Conservation (phyloP, 108 stramenopile genomes). For the Epithemia pelagica region DNA sequence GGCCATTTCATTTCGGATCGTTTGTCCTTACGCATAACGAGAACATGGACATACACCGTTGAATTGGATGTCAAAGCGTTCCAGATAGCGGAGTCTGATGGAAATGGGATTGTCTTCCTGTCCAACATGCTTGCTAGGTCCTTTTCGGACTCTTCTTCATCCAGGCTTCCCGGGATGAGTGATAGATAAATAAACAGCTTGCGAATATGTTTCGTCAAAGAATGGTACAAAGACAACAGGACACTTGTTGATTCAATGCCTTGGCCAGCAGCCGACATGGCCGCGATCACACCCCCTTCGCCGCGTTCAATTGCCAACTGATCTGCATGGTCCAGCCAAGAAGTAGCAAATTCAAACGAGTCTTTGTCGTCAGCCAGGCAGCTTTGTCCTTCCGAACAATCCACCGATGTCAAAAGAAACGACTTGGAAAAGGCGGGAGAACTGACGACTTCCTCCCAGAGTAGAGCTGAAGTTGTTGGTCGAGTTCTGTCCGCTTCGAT, state of each 20-base stretch:
- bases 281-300: constrained; percentile 63
- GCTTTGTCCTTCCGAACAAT: constrained; percentile 18
- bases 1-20: constrained; percentile 7
- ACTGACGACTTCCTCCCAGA: constrained; percentile 43
- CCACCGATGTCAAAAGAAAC: constrained; percentile 37
- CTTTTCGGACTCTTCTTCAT: constrained; percentile 14
- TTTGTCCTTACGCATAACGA: constrained; percentile 32
- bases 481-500: background rate
- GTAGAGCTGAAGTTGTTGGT: constrained; percentile 12
- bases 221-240: constrained; percentile 52
- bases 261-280: constrained; percentile 74
- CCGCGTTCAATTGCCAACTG: constrained; percentile 32
- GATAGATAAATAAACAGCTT: constrained; percentile 2
- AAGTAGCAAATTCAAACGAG: constrained; percentile 43
- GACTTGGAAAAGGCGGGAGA: constrained; percentile 43
- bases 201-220: constrained; percentile 14
- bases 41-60: constrained; percentile 60
- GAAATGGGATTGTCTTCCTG: constrained; percentile 44
- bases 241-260: constrained; percentile 79
- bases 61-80: constrained; percentile 52
- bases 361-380: constrained; percentile 5
- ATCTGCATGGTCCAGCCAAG: constrained; percentile 63
- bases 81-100: constrained; percentile 50
- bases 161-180: background rate
- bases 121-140: constrained; percentile 19